Conservation (phyloP, 352 stramenopile genomes). For the Phytophthora boehmeriae region DNA sequence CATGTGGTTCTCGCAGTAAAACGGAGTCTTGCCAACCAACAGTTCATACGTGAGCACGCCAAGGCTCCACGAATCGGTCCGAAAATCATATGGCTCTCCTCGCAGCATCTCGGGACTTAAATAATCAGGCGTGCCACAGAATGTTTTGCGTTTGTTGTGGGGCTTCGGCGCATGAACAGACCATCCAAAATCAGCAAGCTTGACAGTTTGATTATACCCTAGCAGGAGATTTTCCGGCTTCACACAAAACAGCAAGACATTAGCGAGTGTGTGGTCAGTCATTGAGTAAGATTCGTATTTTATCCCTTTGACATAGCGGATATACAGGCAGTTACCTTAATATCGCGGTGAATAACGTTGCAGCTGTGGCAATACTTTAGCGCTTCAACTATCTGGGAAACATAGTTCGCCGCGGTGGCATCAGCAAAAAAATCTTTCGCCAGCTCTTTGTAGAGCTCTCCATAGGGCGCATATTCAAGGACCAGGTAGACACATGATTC, state of each 20-base stretch:
- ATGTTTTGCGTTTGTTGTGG: slow-evolving; percentile 63
- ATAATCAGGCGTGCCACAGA: slow-evolving; percentile 89
- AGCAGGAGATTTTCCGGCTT: slow-evolving; percentile 88
- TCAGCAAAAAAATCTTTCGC: slow-evolving; percentile 61
- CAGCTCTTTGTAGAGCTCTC: slow-evolving; percentile 84
- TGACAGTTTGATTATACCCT: slow-evolving; percentile 75
- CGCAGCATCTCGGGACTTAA: slow-evolving; percentile 84
- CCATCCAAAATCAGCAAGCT: slow-evolving; percentile 90
- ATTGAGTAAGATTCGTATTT: too few species aligned
- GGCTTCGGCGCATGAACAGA: slow-evolving; percentile 79
- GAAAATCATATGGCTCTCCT: slow-evolving; percentile 65
- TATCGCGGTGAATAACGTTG: slow-evolving; percentile 87
- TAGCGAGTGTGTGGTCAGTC: too few species aligned
- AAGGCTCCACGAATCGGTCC: slow-evolving; percentile 83
- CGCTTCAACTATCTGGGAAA: slow-evolving; percentile 79
- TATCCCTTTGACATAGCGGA: too few species aligned
- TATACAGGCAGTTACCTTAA: slow-evolving; percentile 61
- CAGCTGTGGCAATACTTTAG: slow-evolving; percentile 80
- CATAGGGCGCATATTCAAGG: slow-evolving; percentile 81
- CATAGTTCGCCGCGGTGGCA: slow-evolving; percentile 61
- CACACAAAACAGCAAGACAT: background rate
- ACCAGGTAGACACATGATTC: slow-evolving; percentile 84
- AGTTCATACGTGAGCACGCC: slow-evolving; percentile 87
- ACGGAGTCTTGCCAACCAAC: slow-evolving; percentile 77
- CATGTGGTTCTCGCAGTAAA: slow-evolving; percentile 79